phyloP scores from a whole-genome alignment of 2,329 filamentous ascomycete genomes.

The Colletotrichum sp. region DNA sequence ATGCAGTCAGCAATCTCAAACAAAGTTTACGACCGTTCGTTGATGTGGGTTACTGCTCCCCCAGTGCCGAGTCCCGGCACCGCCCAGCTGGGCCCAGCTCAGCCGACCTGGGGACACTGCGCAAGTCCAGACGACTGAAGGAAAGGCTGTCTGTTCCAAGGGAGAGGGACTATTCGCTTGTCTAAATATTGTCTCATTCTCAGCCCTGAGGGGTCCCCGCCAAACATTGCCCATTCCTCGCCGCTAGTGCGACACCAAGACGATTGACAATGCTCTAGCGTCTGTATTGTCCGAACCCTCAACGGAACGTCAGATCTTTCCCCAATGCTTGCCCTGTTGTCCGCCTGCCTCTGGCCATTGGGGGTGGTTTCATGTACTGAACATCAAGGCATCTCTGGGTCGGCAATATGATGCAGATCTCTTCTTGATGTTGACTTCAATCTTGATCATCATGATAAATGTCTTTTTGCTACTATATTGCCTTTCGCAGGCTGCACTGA shows the following conservation, averaged over 20 bases:
- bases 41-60: neutral
- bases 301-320: neutral
- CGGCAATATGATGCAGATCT: neutral
- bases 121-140: neutral
- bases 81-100: neutral
- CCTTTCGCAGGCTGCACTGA: neutral
- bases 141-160: neutral
- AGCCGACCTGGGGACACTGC: neutral
- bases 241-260: neutral
- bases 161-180: neutral
- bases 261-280: slow-evolving; percentile 3
- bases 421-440: neutral
- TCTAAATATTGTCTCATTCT: neutral
- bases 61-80: neutral
- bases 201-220: neutral
- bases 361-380: neutral
- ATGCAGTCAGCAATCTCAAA: neutral
- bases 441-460: neutral
- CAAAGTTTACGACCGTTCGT: neutral
- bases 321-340: neutral
- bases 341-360: neutral
- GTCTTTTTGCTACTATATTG: neutral
- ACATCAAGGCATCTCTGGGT: neutral
- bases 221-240: neutral
- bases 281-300: neutral